Evolutionary conservation across 805 yeast genomes (phyloP).

Genomic region (Nadsonia fulvescens): DNA sequence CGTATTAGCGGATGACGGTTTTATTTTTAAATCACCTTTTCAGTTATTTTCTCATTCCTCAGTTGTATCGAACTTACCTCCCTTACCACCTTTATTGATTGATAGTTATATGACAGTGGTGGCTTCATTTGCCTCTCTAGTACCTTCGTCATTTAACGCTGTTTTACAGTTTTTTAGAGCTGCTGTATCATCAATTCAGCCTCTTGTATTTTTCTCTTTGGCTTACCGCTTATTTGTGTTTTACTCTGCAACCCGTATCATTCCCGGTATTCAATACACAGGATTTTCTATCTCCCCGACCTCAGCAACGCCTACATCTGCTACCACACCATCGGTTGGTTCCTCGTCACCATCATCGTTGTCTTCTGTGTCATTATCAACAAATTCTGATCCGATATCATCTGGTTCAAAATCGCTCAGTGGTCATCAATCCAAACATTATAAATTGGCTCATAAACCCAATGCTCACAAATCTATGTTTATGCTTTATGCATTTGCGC

Average conservation of each 20-base stretch:
- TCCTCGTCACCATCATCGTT: too few species aligned
- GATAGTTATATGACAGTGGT: conserved; percentile 21
- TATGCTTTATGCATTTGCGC: conserved; percentile 72
- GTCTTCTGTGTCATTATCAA: too few species aligned
- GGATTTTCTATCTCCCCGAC: too few species aligned
- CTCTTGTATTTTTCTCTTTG: conserved; percentile 65
- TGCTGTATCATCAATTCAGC: conserved; percentile 46
- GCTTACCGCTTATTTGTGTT: conserved; percentile 77
- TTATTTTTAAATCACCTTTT: conserved; percentile 21
- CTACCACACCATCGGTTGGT: too few species aligned
- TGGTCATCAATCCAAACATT: too few species aligned
- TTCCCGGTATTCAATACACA: conserved; percentile 43
- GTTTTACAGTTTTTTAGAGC: conserved; percentile 27
- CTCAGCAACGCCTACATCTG: too few species aligned
- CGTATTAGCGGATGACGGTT: too few species aligned
- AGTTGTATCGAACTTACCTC: conserved; percentile 10
- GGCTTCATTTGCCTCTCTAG: conserved; percentile 20
- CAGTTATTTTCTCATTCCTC: conserved; percentile 8
- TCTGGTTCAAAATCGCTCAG: too few species aligned
- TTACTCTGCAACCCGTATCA: conserved; percentile 79
- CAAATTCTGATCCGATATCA: too few species aligned
- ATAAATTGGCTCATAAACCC: too few species aligned
- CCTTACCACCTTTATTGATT: conserved; percentile 22
- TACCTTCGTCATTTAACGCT: conserved; percentile 23
- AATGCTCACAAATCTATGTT: conserved; percentile 8